Evolutionary conservation across 2,329 filamentous ascomycete species (phyloP).

Genomic region (Apiospora koreana): DNA sequence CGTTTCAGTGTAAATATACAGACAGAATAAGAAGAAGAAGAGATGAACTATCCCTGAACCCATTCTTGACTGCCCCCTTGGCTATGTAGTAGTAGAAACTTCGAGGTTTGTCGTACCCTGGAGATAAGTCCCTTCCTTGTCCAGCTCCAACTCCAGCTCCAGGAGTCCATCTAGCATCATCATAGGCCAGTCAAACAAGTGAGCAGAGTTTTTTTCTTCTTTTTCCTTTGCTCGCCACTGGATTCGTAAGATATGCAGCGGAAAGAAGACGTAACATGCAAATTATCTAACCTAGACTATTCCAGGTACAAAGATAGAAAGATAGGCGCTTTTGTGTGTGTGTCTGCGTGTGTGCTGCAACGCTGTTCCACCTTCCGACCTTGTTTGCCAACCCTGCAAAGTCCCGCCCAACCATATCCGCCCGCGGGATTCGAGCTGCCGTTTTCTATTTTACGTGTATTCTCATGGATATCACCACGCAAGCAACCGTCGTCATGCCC

Average conservation of each 20-base stretch:
- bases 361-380: slow-evolving; percentile 6
- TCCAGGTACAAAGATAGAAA: not conserved
- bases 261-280: not conserved
- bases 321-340: not conserved
- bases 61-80: not conserved
- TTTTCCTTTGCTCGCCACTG: not conserved
- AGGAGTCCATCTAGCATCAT: too few relatives aligned
- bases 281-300: not conserved
- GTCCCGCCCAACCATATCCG: not conserved
- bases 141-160: too few relatives aligned
- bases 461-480: too few relatives aligned
- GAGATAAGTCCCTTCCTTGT: not conserved
- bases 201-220: not conserved
- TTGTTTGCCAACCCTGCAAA: not conserved
- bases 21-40: not conserved
- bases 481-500: too few relatives aligned
- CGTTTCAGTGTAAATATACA: not conserved
- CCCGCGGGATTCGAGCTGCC: not conserved
- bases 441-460: not conserved
- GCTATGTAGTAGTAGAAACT: too few relatives aligned
- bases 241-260: not conserved
- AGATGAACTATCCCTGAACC: not conserved
- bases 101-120: not conserved
- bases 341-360: not conserved
- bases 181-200: not conserved